phyloP scores from a whole-genome alignment of 2,329 filamentous ascomycete genomes.

The Ophiostoma sp. region DNA sequence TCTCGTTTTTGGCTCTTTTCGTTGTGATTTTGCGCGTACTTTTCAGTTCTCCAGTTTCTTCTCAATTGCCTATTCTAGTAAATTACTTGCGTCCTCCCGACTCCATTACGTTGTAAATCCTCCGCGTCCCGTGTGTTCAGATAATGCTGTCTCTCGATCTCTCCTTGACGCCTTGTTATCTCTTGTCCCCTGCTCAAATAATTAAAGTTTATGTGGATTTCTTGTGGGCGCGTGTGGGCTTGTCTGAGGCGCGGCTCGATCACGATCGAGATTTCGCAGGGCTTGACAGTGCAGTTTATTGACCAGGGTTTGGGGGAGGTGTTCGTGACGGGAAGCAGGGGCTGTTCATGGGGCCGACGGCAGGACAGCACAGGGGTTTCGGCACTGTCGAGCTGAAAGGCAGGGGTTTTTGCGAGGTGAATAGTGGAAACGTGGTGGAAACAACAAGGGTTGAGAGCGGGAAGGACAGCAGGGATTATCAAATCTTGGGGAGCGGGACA shows the following conservation, averaged over 20 bases:
- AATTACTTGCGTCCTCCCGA: neutral
- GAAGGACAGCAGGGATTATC: conserved; percentile 13
- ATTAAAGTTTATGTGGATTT: neutral
- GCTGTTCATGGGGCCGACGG: neutral
- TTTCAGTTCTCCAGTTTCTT: neutral
- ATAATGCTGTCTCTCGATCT: neutral
- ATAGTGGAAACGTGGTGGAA: neutral
- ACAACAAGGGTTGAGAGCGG: neutral
- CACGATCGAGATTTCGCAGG: neutral
- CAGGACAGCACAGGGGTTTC: neutral
- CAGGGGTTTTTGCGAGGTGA: neutral
- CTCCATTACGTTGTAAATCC: neutral
- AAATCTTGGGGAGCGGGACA: conserved; percentile 2
- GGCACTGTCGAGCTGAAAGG: conserved; percentile 8
- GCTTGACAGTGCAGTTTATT: neutral
- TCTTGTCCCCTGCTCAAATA: neutral
- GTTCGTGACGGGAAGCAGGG: neutral
- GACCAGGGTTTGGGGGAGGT: neutral
- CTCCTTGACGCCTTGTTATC: neutral
- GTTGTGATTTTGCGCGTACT: neutral
- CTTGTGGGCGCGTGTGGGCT: neutral
- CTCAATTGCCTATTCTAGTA: neutral
- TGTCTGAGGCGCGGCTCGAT: neutral
- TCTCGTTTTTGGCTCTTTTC: neutral
- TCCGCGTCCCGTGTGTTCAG: neutral